phyloP scores from a whole-genome alignment of 2,329 filamentous ascomycete species.

The Arthrobotrys iridis region DNA sequence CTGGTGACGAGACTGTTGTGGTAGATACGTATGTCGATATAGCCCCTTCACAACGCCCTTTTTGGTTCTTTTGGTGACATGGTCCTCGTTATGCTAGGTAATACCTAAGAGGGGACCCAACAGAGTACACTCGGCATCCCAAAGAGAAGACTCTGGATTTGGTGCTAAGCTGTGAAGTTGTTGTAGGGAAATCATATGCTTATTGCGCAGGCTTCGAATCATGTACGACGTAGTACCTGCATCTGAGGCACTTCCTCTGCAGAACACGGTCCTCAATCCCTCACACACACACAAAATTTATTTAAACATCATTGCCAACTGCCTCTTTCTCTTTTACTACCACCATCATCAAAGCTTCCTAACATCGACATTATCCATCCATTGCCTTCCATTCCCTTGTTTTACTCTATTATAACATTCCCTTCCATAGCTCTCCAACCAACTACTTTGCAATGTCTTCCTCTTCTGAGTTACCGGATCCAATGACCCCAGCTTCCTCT shows the following conservation, averaged over 20 bases:
- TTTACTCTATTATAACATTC: background rate
- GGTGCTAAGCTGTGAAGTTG: no score
- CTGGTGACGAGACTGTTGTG: no score
- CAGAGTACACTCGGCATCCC: no score
- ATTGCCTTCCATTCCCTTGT: background rate
- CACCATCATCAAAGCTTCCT: background rate
- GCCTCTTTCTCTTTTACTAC: background rate
- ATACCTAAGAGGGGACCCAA: background rate
- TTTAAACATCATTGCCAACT: background rate
- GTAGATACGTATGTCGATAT: constrained; percentile 34
- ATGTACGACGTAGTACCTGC: no score
- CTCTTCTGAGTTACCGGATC: no score
- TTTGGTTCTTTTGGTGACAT: background rate
- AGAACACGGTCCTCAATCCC: background rate
- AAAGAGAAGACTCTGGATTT: no score
- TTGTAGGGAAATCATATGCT: no score
- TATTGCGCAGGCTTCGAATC: no score
- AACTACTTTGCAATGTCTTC: background rate
- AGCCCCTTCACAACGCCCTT: background rate
- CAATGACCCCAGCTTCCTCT: no score
- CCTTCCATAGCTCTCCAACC: background rate
- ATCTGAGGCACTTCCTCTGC: no score
- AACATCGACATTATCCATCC: background rate
- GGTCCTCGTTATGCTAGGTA: background rate
- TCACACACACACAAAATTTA: background rate